Conservation (phyloP, 495 filamentous ascomycete genomes). For the Lasiosphaeriaceae sp. region DNA sequence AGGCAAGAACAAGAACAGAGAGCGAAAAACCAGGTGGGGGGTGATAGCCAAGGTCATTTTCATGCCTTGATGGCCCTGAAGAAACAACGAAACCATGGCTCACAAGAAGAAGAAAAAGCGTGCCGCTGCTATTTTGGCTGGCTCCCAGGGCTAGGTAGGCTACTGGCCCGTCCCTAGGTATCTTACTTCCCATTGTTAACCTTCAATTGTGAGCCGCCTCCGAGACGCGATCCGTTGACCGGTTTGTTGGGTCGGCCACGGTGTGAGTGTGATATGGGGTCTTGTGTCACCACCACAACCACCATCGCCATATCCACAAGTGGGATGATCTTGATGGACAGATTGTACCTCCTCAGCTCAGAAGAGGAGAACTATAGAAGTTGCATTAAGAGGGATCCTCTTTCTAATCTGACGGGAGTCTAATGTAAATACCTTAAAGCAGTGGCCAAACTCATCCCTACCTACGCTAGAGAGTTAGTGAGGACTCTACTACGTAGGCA, state of each 20-base stretch:
- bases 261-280: not conserved
- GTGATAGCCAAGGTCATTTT: not conserved
- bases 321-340: not conserved
- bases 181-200: not conserved
- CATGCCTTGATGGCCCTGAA: not conserved
- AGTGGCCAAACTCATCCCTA: not conserved
- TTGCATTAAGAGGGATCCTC: no score
- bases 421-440: not conserved
- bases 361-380: no score
- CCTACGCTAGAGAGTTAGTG: no score
- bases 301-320: not conserved
- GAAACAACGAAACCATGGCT: slow-evolving; percentile 5
- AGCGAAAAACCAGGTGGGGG: not conserved
- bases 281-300: not conserved
- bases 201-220: not conserved
- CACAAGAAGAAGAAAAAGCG: no score
- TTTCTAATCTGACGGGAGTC: no score
- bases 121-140: slow-evolving; percentile 10
- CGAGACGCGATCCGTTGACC: not conserved
- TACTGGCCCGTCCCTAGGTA: not conserved
- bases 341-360: no score
- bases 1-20: no score
- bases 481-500: no score
- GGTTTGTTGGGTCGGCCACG: not conserved
- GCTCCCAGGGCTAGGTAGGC: not conserved